These are phyloP conservation scores for Globisporangium okanoganense DNA, from an alignment of 352 stramenopile species.

Conservation along the genomic window DNA sequence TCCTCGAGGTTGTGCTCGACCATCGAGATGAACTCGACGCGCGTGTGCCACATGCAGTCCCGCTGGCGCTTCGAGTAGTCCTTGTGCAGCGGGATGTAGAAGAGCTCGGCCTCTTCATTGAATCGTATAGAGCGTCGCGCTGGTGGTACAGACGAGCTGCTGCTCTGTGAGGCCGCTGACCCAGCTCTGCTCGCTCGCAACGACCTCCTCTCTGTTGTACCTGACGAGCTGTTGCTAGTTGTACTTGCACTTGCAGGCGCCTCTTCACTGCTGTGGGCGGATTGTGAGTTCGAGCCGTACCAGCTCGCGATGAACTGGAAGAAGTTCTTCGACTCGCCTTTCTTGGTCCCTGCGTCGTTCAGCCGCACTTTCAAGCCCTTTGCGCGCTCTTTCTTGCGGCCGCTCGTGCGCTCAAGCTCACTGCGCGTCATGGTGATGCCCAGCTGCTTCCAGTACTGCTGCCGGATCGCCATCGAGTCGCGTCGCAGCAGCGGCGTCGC, in stretches of 20 bases:
- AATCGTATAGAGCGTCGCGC: conserved; percentile 54
- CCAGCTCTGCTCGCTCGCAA: conserved; percentile 4
- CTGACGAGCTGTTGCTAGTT: conserved; percentile 7
- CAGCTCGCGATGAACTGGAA: conserved; percentile 82
- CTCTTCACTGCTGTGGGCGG: background rate
- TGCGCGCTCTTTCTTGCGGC: conserved; percentile 51
- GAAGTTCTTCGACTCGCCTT: conserved; percentile 52
- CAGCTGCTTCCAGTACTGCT: conserved; percentile 86
- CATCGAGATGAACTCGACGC: conserved; percentile 81
- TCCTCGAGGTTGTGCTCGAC: conserved; percentile 86
- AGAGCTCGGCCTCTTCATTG: conserved; percentile 76
- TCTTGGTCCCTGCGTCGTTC: conserved; percentile 53
- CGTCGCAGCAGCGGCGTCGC: conserved; percentile 39
- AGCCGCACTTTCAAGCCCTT: conserved; percentile 74
- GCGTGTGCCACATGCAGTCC: conserved; percentile 83
- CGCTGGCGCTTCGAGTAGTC: conserved; percentile 86
- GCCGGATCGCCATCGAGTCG: conserved; percentile 79
- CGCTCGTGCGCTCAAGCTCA: conserved; percentile 77
- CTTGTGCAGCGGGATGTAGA: conserved; percentile 80
- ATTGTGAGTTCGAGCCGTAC: conserved; percentile 36
- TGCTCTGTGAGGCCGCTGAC: conserved; percentile 2
- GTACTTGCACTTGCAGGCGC: conserved; percentile 1
- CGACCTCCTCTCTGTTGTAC: background rate
- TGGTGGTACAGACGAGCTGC: conserved; percentile 3
- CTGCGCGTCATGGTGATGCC: conserved; percentile 76